phyloP scores from a whole-genome alignment of 257 asterid species.

The Solanum corneliomulleri region DNA sequence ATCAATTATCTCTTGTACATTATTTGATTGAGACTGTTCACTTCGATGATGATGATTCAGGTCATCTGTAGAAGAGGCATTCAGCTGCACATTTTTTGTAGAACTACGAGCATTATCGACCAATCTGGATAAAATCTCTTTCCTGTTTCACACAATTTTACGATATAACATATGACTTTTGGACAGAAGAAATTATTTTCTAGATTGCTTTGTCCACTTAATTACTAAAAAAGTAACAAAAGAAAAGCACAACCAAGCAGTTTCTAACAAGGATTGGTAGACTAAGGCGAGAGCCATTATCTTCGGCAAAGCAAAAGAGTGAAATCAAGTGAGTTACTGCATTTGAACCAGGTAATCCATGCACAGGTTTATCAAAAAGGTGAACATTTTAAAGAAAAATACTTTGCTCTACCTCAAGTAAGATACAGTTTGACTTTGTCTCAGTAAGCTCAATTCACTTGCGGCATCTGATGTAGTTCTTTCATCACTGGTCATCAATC shows the following conservation, averaged over 20 bases:
- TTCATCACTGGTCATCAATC: conserved; percentile 23
- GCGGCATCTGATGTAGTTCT: conserved; percentile 41
- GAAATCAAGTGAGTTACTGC: background rate
- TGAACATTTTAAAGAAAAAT: background rate
- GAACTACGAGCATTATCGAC: conserved; percentile 24
- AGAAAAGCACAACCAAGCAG: background rate
- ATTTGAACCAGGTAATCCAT: background rate
- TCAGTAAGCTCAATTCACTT: conserved; percentile 61
- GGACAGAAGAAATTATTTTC: background rate
- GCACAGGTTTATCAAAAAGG: background rate
- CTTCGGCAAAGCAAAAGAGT: background rate
- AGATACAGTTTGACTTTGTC: conserved; percentile 73
- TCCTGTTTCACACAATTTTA: conserved; percentile 31
- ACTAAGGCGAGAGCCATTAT: background rate
- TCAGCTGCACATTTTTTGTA: conserved; percentile 9
- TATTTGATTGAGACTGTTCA: conserved; percentile 3
- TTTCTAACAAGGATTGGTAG: background rate
- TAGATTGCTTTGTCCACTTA: background rate
- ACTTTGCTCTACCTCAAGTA: conserved; percentile 44
- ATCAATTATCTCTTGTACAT: conserved; percentile 9
- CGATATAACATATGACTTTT: background rate
- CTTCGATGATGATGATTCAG: background rate
- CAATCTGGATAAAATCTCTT: conserved; percentile 64
- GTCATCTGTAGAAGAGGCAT: conserved; percentile 14
- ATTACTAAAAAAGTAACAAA: background rate